Evolutionary conservation across 2,329 filamentous ascomycete species (phyloP), one percentile per base, ranked within the genome.

Genomic region (Ophiocordyceps robertsii): DNA sequence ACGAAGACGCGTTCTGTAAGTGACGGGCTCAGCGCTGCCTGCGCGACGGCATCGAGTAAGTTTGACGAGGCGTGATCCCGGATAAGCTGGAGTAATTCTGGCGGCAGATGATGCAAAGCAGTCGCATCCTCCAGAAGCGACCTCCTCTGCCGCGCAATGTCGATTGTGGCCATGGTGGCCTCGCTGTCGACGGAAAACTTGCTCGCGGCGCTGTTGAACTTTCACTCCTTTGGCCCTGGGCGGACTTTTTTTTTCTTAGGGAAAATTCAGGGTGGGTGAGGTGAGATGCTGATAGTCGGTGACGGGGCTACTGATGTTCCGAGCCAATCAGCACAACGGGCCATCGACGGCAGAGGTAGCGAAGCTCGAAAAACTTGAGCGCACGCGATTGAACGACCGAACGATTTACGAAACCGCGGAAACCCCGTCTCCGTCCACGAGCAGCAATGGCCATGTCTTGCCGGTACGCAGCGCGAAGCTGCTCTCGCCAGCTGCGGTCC

Each of bases 1-100:
- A 75, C 68, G 56, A 92, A 88, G 56, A 95, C 67, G 44, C 69
- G 68, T 56, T 86, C 77, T 53, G 86, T 90, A 59, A 78, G 73
- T 63, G 69, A 67, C 52, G 84, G 71, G 53, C 77, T 70, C 55
- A 94, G 73, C 44, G 85, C 78, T 46, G 79, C 75, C 53, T 72
- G 67, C 51, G 84, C 75, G 54, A 93, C 68, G 51, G 76, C 75
- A 58, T 86, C 76, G 35, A 93, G 73, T 60, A 88, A 80, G 55
- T 74, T 72, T 51, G 73, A 70, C 56, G 80, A 73, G 45, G 72
- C 70, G 55, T 77, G 70, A 55, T 76, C 66, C 57, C 72, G 73
- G 59, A 92, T 75, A 50, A 82, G 68, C 54, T 76, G 69, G 49
- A 81, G 66, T 57, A 92, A 68, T 65, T 88, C 84, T 51, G 69